These are phyloP conservation scores for Kuraishia hungarica DNA, from an alignment of 805 yeast species.

Conservation along the genomic window DNA sequence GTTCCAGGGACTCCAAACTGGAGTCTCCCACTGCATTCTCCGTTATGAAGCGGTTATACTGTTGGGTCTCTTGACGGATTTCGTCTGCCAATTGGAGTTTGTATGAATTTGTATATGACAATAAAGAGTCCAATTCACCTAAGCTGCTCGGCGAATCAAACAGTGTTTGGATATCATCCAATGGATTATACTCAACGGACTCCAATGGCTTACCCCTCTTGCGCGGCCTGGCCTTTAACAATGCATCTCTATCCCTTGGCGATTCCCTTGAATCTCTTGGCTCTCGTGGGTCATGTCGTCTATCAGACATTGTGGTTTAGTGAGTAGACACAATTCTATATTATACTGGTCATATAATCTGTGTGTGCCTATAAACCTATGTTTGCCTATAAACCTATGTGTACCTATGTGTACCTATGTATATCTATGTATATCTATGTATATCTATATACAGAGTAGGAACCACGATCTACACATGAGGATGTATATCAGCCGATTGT, in stretches of 20 bases:
- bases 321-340: too few species aligned
- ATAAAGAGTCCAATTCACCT: constrained; percentile 39
- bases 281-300: background rate
- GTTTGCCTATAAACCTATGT: too few species aligned
- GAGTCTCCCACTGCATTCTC: constrained; percentile 12
- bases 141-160: constrained; percentile 44
- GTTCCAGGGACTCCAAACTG: constrained; percentile 15
- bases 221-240: background rate
- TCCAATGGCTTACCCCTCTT: constrained; percentile 16
- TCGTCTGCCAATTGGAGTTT: constrained; percentile 38
- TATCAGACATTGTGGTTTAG: background rate
- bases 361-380: too few species aligned
- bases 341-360: too few species aligned
- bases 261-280: background rate
- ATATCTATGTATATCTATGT: too few species aligned
- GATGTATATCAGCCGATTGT: too few species aligned
- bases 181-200: constrained; percentile 41
- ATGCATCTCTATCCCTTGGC: background rate
- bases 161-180: constrained; percentile 39
- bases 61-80: constrained; percentile 28
- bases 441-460: background rate
- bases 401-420: too few species aligned
- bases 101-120: constrained; percentile 41
- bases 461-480: too few species aligned
- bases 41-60: constrained; percentile 21